phyloP scores from a whole-genome alignment of 2,329 filamentous ascomycete species.

The Aspergillus pseudonomiae region DNA sequence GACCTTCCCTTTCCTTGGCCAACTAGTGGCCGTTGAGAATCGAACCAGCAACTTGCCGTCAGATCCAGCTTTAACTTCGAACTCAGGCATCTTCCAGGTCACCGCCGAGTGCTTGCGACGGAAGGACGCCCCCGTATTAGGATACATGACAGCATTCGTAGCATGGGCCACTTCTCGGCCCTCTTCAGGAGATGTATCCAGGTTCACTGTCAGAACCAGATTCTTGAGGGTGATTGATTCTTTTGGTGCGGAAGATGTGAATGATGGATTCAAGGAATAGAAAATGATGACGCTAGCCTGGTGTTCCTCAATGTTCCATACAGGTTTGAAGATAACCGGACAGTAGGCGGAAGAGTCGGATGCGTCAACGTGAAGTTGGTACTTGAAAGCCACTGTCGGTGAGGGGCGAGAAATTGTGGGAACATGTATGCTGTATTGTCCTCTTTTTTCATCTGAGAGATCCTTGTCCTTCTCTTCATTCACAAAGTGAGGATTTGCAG shows the following conservation, averaged over 20 bases:
- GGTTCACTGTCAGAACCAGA: slow-evolving; percentile 67
- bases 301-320: slow-evolving; percentile 81
- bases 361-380: slow-evolving; percentile 76
- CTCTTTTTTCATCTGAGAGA: slow-evolving; percentile 61
- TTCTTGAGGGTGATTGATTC: slow-evolving; percentile 68
- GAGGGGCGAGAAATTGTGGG: slow-evolving; percentile 68
- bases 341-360: slow-evolving; percentile 61
- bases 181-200: slow-evolving; percentile 46
- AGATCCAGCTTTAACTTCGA: slow-evolving; percentile 56
- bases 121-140: slow-evolving; percentile 48
- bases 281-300: slow-evolving; percentile 85
- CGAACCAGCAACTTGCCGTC: slow-evolving; percentile 80
- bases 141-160: slow-evolving; percentile 49
- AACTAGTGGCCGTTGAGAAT: slow-evolving; percentile 72
- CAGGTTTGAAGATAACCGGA: slow-evolving; percentile 72
- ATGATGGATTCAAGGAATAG: slow-evolving; percentile 80
- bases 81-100: slow-evolving; percentile 50
- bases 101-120: slow-evolving; percentile 50
- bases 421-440: slow-evolving; percentile 78
- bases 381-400: slow-evolving; percentile 81
- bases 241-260: slow-evolving; percentile 46
- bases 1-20: slow-evolving; percentile 72
- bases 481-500: slow-evolving; percentile 90
- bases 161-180: slow-evolving; percentile 45
- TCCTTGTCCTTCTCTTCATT: slow-evolving; percentile 55